Conservation (phyloP, 306 rosid species). For the Begonia masoniana region DNA sequence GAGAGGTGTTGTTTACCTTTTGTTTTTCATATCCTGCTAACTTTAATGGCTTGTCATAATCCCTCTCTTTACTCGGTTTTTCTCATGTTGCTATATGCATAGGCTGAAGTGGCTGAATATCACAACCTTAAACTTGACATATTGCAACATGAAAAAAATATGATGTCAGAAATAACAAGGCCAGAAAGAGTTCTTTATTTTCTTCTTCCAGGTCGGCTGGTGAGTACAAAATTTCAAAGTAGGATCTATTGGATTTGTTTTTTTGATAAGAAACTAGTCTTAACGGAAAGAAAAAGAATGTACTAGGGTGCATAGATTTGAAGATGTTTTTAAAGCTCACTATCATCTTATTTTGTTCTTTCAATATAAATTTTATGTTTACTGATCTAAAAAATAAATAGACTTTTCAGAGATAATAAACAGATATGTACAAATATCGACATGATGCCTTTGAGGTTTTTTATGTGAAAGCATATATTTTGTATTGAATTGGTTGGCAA, state of each 20-base stretch:
- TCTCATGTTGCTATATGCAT: slow-evolving; percentile 11
- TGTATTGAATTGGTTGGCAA: too few species aligned
- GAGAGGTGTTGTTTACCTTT: slow-evolving; percentile 47
- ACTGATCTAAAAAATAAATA: too few species aligned
- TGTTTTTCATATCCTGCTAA: too few species aligned
- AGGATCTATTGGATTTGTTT: not conserved
- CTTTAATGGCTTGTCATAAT: not conserved
- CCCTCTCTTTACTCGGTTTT: not conserved
- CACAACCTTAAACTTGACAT: slow-evolving; percentile 76
- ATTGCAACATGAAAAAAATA: slow-evolving; percentile 74
- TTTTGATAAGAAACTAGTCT: not conserved
- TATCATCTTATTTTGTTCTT: too few species aligned
- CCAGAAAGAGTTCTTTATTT: slow-evolving; percentile 77
- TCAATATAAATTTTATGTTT: too few species aligned
- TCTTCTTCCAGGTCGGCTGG: slow-evolving; percentile 97
- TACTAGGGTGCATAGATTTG: too few species aligned
- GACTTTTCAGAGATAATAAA: too few species aligned
- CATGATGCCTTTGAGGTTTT: too few species aligned
- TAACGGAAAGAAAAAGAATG: too few species aligned
- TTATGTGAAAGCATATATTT: too few species aligned
- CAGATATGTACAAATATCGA: too few species aligned
- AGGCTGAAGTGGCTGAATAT: slow-evolving; percentile 88
- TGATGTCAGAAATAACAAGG: slow-evolving; percentile 85
- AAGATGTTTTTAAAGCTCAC: too few species aligned
- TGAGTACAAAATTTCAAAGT: slow-evolving; percentile 20